Evolutionary conservation across 2,329 filamentous ascomycete genomes (phyloP).

Genomic region (Pseudomassariella vexata): DNA sequence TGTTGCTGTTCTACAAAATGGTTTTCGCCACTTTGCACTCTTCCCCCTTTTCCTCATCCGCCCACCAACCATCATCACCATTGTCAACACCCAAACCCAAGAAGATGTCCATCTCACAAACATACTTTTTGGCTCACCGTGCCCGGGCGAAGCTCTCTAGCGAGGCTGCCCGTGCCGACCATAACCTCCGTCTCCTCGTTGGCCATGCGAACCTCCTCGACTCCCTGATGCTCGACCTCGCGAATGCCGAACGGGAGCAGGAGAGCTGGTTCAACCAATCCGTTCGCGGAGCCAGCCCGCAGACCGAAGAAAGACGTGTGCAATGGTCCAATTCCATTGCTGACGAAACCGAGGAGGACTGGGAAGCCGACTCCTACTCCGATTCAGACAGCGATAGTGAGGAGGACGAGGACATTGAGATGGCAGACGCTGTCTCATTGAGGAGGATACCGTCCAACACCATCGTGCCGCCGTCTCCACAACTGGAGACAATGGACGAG

Average conservation of each 20-base stretch:
- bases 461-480: conserved; percentile 20
- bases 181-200: conserved; percentile 91
- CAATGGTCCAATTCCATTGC: conserved; percentile 80
- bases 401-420: conserved; percentile 52
- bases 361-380: conserved; percentile 56
- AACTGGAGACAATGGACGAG: conserved; percentile 29
- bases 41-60: conserved; percentile 17
- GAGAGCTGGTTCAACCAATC: conserved; percentile 98
- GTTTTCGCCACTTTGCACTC: conserved; percentile 23
- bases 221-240: conserved; percentile 84
- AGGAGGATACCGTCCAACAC: conserved; percentile 37
- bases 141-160: conserved; percentile 91
- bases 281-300: conserved; percentile 65
- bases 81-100: conserved; percentile 53
- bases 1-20: conserved; percentile 25
- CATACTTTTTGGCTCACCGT: conserved; percentile 96
- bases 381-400: conserved; percentile 48
- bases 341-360: conserved; percentile 69
- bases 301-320: conserved; percentile 63
- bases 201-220: conserved; percentile 98
- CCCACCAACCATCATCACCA: conserved; percentile 25
- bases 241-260: conserved; percentile 91
- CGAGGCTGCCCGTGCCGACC: conserved; percentile 85
- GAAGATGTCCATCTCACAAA: conserved; percentile 97
- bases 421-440: conserved; percentile 41